Conservation (phyloP, 768 basidiomycete genomes). For the Tephrocybe sp. region DNA sequence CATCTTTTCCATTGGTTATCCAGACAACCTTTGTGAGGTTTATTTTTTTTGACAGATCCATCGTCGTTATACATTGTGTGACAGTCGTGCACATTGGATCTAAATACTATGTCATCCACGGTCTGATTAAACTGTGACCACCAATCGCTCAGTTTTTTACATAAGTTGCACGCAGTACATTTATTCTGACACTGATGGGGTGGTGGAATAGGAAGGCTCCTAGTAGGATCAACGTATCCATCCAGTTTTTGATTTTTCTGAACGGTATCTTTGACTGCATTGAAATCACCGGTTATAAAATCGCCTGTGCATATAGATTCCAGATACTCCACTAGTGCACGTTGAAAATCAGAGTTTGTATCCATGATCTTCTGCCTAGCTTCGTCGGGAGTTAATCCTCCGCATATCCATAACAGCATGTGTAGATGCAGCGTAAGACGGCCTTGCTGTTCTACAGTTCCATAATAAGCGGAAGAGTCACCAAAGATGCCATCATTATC, state of each 20-base stretch:
- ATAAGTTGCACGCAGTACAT: background rate
- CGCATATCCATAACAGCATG: conserved; percentile 25
- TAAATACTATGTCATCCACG: no score
- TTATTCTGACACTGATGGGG: background rate
- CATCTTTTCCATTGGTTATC: conserved; percentile 29
- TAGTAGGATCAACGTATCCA: background rate
- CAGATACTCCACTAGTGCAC: conserved; percentile 1
- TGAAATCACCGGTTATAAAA: background rate
- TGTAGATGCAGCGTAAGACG: conserved; percentile 28
- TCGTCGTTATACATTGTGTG: conserved; percentile 2
- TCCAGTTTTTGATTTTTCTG: background rate
- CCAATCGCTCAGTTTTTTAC: no score
- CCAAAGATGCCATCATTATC: conserved; percentile 27
- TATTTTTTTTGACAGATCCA: conserved; percentile 9
- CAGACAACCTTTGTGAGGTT: conserved; percentile 19
- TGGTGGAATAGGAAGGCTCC: background rate
- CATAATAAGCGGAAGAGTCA: conserved; percentile 26
- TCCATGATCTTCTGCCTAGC: conserved; percentile 6
- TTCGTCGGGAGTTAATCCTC: conserved; percentile 11
- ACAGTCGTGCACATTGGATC: no score
- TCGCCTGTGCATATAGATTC: conserved; percentile 3
- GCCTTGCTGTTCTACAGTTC: conserved; percentile 31
- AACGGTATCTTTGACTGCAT: background rate
- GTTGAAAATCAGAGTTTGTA: conserved; percentile 6
- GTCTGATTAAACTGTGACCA: no score